Conservation (phyloP, 2,329 filamentous ascomycete species). For the Sporothrix humicola region DNA sequence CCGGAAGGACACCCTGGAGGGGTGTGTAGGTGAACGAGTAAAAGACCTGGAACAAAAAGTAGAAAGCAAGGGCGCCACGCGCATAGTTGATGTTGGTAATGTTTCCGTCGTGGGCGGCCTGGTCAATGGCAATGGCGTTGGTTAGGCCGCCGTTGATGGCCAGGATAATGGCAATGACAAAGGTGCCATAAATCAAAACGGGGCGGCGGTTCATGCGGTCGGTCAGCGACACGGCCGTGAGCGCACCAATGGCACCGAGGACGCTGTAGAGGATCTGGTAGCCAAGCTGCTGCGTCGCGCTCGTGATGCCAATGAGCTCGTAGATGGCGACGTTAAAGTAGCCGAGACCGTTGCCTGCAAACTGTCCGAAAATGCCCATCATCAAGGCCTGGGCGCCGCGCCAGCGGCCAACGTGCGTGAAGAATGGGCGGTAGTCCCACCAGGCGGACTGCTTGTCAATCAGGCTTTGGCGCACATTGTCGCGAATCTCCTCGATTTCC, state of each 20-base stretch:
- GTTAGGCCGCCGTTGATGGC: slow-evolving; percentile 55
- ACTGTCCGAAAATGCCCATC: slow-evolving; percentile 59
- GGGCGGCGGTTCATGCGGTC: slow-evolving; percentile 55
- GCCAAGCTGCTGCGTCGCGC: slow-evolving; percentile 49
- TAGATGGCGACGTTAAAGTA: slow-evolving; percentile 59
- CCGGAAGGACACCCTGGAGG: slow-evolving; percentile 55
- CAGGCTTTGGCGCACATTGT: slow-evolving; percentile 52
- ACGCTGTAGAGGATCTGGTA: slow-evolving; percentile 56
- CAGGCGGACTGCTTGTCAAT: slow-evolving; percentile 51
- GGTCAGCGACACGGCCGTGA: slow-evolving; percentile 51
- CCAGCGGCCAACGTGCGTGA: slow-evolving; percentile 55
- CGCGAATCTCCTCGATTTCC: slow-evolving; percentile 52
- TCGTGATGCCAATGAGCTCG: slow-evolving; percentile 47
- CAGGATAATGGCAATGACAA: slow-evolving; percentile 50
- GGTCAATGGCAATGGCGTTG: slow-evolving; percentile 43
- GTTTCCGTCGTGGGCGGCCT: slow-evolving; percentile 40
- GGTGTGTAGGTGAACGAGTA: slow-evolving; percentile 59
- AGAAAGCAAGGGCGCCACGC: slow-evolving; percentile 53
- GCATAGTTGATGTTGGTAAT: slow-evolving; percentile 48
- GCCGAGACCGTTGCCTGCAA: slow-evolving; percentile 57
- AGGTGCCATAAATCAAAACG: slow-evolving; percentile 53
- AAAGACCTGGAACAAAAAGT: slow-evolving; percentile 57
- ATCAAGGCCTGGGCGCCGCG: slow-evolving; percentile 55
- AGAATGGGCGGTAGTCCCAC: slow-evolving; percentile 56
- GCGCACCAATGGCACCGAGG: slow-evolving; percentile 53